Conservation (phyloP, 768 basidiomycete genomes). For the Mycena epipterygia region DNA sequence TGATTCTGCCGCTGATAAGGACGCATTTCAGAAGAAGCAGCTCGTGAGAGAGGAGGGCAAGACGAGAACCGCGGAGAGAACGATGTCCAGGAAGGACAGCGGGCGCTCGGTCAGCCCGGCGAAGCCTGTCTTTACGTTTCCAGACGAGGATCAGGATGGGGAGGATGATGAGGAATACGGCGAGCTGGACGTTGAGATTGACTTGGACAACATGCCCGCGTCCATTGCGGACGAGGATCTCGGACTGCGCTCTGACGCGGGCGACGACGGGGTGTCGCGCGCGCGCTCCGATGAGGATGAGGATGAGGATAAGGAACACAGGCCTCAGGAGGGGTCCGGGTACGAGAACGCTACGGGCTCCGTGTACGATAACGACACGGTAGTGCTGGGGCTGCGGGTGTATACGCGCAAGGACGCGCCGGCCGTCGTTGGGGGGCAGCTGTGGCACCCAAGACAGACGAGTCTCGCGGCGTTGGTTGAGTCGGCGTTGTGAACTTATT, state of each 20-base stretch:
- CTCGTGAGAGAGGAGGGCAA: neutral
- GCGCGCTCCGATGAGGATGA: neutral
- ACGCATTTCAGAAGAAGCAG: no score
- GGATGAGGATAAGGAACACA: neutral
- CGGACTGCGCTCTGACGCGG: constrained; percentile 7
- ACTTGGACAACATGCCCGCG: constrained; percentile 30
- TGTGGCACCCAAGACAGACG: constrained; percentile 42
- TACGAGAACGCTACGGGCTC: neutral
- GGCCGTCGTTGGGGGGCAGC: constrained; percentile 50
- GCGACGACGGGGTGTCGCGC: neutral
- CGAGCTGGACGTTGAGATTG: neutral
- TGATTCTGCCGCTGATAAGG: neutral
- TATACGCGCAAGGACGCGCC: constrained; percentile 53
- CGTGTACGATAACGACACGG: constrained; percentile 35
- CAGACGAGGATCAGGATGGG: neutral
- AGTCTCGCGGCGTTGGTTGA: constrained; percentile 17
- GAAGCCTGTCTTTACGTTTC: neutral
- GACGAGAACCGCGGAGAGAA: neutral
- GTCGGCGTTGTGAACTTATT: neutral
- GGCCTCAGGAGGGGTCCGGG: neutral
- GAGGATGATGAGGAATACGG: neutral
- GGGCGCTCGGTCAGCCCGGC: neutral
- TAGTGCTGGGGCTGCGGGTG: constrained; percentile 53
- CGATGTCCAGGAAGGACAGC: neutral
- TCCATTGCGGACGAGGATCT: constrained; percentile 33